Evolutionary conservation across 2,329 filamentous ascomycete genomes (phyloP), one percentile per base, ranked within the genome.

Genomic region (Aspergillus pseudoglaucus): DNA sequence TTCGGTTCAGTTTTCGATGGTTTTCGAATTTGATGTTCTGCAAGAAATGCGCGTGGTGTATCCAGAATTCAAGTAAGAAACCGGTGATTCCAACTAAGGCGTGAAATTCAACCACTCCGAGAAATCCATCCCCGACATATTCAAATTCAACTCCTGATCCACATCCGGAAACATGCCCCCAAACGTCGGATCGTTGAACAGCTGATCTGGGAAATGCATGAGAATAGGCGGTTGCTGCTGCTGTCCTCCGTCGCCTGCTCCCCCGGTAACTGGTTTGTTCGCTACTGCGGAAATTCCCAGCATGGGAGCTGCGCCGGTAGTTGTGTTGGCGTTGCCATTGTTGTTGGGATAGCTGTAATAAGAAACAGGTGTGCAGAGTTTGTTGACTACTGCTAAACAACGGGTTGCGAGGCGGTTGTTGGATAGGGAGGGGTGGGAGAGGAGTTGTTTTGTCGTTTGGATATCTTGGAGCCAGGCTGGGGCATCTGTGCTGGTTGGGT

Each of bases 41-140:
- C 12, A 22, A 22, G 9, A 5, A 30, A 12, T 30, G 25, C 3
- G 10, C 10, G 25, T 30, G 9, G 9, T 30, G 25, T 30, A 30
- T 22, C 6, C 22, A 5, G 6, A 22, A 22, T 5, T 22, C 22
- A 22, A 5, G 6, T 6, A 22, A 22, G 22, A 22, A 22, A n/a
- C n/a, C 4, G 6, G 22, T 22, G 22, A 6, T 35, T 4, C 54
- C 44, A 49, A 58, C 51, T 47, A 53, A n/a, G 57, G 49, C 3
- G 64, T 54, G 42, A 66, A 70, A 47, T 68, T 67, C 32, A 68
- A 63, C 67, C 67, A 70, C 47, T 70, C 67, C 1, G 66, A 65
- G 38, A 70, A 69, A 47, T 70, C 66, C 60, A 69, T 65, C 1
- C 60, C 63, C 10, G 49, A 55, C 9, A 39, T 18, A 39, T 39